A percentile compares a stretch with the other conserved stretches of the same genome.
These are phyloP conservation scores for Hemerocallis citrina DNA, from an alignment of 106 monocot species.

Conservation along the genomic window DNA sequence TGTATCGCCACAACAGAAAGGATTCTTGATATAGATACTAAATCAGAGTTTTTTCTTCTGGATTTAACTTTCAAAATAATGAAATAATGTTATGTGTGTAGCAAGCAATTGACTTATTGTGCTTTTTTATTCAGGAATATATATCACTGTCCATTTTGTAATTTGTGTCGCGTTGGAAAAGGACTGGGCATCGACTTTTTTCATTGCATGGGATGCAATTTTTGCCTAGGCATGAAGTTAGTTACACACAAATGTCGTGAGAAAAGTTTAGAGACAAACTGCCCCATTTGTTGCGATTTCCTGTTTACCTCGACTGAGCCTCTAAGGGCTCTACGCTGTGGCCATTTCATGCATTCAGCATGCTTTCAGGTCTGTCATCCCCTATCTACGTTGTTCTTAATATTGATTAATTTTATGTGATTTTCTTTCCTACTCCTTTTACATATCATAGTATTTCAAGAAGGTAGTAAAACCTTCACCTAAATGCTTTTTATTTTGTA, in stretches of 20 bases:
- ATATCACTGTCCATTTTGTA: slow-evolving; percentile 97
- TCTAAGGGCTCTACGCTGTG: slow-evolving; percentile 68
- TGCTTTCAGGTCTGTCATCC: slow-evolving; percentile 72
- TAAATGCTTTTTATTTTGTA: slow-evolving; percentile 2
- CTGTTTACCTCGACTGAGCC: slow-evolving; percentile 86
- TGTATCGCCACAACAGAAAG: too few species aligned
- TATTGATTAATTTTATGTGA: too few species aligned
- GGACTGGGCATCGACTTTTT: slow-evolving; percentile 92
- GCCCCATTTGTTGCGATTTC: slow-evolving; percentile 96
- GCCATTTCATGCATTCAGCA: slow-evolving; percentile 96
- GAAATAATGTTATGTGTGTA: too few species aligned
- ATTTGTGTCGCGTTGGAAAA: slow-evolving; percentile 86
- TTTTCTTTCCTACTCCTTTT: not conserved
- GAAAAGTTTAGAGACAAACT: slow-evolving; percentile 75
- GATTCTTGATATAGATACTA: too few species aligned
- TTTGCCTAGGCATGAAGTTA: slow-evolving; percentile 90
- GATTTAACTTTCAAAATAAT: too few species aligned
- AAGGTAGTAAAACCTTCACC: too few species aligned
- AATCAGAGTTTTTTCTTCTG: too few species aligned
- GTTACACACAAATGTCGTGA: slow-evolving; percentile 87
- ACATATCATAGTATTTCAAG: not conserved
- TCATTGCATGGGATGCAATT: slow-evolving; percentile 96
- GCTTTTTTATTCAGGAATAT: slow-evolving; percentile 50
- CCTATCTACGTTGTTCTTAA: not conserved
- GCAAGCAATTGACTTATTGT: too few species aligned